Base-by-base conservation (phyloP, 2,329 filamentous ascomycete species). In the Colletotrichum viniferum region DNA sequence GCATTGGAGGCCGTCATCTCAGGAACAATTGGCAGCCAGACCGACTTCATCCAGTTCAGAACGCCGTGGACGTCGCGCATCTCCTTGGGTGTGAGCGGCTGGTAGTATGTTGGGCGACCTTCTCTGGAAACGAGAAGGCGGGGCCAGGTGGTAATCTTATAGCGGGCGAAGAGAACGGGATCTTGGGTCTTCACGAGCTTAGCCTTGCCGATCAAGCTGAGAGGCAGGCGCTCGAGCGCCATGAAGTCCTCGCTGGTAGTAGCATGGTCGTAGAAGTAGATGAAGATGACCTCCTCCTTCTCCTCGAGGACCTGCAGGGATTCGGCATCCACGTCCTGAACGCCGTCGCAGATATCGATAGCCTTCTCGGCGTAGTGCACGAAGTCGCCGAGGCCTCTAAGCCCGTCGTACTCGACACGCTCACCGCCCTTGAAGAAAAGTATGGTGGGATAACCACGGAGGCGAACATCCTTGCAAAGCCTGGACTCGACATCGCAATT, bases 121-220 rank as follows among this genome's bases (percentile, higher is more conserved):
- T 98, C 96, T 74, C 97, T 91, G 14, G 95, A 95, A 5, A 98
- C 97, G 76, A 99, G 85, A 58, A 99, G 88, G 71, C 96, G 93
- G n/a, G 97, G 97, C 95, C 96, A 98, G 1, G 96, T 98, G 5
- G 94, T 96, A 80, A 99, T 97, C 89, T 97, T 98, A 90, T 96
- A 99, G 73, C 95, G 91, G 61, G 95, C 90, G 76, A 91, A 93
- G 73, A 99, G 88, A 69, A 89, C 89, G 16, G 91, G 89, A 81
- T 97, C 96, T 77, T 94, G 92, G 3, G 96, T 98, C 88, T 98
- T 98, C 80, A 98, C 96, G 68, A 99, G 88, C 83, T 95, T 97
- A 32, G 95, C 97, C 81, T 95, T 96, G 36, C 96, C 97, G 75
- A 99, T 95, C 73, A 99, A 90, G 83, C 92, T 96, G 70, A 98